Evolutionary conservation across 371 early-diverging fungal genomes (phyloP).

Genomic region (Mucor velutinosus): DNA sequence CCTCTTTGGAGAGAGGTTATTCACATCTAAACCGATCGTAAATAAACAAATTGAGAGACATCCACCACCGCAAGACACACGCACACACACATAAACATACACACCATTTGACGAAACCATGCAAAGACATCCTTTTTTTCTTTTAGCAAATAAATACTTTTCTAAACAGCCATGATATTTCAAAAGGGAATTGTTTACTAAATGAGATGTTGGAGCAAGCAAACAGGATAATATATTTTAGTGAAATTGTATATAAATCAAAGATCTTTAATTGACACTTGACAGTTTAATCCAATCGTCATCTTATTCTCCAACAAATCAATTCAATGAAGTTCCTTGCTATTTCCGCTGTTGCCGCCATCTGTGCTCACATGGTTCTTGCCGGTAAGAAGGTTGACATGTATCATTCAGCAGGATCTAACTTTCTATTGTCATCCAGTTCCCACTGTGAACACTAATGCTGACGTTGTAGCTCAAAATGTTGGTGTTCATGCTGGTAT

Average conservation of each 20-base stretch:
- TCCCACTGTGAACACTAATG: neutral
- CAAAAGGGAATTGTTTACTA: neutral
- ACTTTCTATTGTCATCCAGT: neutral
- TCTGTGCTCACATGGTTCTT: conserved; percentile 11
- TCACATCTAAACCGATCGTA: conserved; percentile 22
- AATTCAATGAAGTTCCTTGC: conserved; percentile 9
- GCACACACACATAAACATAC: neutral
- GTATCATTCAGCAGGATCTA: neutral
- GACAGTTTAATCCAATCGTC: neutral
- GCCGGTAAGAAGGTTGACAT: neutral
- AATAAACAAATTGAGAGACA: neutral
- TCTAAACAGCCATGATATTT: neutral
- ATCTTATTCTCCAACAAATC: neutral
- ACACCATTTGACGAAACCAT: neutral
- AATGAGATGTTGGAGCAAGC: neutral
- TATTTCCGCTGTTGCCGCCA: conserved; percentile 10
- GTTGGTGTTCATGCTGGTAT: neutral
- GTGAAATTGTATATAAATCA: neutral
- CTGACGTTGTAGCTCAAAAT: neutral
- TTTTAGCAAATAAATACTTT: neutral
- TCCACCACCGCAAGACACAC: neutral
- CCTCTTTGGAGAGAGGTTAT: conserved; percentile 79
- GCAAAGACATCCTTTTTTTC: neutral
- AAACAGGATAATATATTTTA: neutral
- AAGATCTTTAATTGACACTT: neutral